phyloP scores from a whole-genome alignment of 495 filamentous ascomycete species.

The Penicillium odoratum region DNA sequence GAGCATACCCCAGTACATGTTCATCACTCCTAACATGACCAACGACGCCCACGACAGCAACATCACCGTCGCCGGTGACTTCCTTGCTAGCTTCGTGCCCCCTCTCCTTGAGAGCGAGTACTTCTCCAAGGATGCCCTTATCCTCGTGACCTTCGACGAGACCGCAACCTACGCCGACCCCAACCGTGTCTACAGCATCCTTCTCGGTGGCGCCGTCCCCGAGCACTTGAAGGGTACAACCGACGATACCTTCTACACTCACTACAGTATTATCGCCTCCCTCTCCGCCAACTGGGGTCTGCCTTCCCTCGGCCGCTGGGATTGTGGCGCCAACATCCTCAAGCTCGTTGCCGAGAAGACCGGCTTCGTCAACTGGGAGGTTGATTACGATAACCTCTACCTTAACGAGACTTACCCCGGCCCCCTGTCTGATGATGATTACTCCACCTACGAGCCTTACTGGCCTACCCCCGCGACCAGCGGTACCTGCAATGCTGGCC shows the following conservation, averaged over 20 bases:
- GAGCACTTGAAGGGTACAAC: constrained; percentile 55
- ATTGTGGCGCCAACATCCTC: constrained; percentile 71
- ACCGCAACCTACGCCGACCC: constrained; percentile 52
- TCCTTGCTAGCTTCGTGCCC: constrained; percentile 58
- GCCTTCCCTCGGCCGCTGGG: constrained; percentile 67
- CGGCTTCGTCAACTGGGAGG: constrained; percentile 54
- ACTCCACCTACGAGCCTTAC: constrained; percentile 33
- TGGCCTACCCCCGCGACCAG: constrained; percentile 46
- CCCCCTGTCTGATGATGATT: constrained; percentile 37
- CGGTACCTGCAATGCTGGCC: constrained; percentile 45
- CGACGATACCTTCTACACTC: constrained; percentile 69
- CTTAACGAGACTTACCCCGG: constrained; percentile 52
- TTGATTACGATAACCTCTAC: constrained; percentile 42
- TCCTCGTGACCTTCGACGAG: constrained; percentile 72
- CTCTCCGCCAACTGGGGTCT: constrained; percentile 68
- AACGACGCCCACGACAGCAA: constrained; percentile 71
- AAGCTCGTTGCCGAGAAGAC: constrained; percentile 58
- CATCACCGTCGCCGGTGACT: constrained; percentile 59
- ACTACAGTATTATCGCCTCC: constrained; percentile 68
- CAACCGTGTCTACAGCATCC: constrained; percentile 60
- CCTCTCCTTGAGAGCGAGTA: constrained; percentile 62
- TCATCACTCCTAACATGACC: constrained; percentile 77
- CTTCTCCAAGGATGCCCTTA: constrained; percentile 68
- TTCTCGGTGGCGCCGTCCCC: constrained; percentile 68
- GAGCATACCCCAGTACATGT: constrained; percentile 68